Evolutionary conservation across 164 flowering plant genomes (phyloP).

Genomic region (Stephania yunnanensis): DNA sequence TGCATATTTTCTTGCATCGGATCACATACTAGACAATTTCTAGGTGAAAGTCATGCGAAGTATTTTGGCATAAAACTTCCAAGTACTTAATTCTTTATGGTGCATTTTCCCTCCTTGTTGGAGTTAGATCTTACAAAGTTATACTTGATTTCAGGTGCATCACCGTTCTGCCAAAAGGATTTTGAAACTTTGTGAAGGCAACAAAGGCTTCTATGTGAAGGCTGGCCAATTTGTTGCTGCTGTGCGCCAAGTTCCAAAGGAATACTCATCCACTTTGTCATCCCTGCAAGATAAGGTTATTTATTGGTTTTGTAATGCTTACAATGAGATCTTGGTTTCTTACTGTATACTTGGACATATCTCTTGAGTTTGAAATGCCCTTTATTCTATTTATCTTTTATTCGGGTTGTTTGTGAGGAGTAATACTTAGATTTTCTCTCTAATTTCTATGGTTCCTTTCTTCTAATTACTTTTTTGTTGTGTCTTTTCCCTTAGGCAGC

Average conservation of each 20-base stretch:
- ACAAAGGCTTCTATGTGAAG: slow-evolving; percentile 90
- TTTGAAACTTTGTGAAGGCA: slow-evolving; percentile 61
- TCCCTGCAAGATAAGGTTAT: slow-evolving; percentile 83
- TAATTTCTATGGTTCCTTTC: neutral
- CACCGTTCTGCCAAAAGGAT: slow-evolving; percentile 76
- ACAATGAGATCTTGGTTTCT: neutral
- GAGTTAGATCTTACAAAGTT: neutral
- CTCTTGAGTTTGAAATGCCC: neutral
- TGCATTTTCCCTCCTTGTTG: too few relatives aligned
- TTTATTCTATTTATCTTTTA: slow-evolving; percentile 6
- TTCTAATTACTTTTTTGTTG: neutral
- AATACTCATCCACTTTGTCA: slow-evolving; percentile 67
- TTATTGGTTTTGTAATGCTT: neutral
- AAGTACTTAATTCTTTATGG: too few relatives aligned
- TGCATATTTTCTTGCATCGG: too few relatives aligned
- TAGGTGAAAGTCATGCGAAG: too few relatives aligned
- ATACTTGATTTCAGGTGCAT: slow-evolving; percentile 52
- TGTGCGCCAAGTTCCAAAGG: slow-evolving; percentile 65
- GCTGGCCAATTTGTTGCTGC: slow-evolving; percentile 93
- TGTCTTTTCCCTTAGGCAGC: slow-evolving; percentile 51
- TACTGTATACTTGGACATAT: neutral
- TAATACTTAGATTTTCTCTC: neutral
- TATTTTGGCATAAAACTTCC: too few relatives aligned
- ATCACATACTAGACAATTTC: too few relatives aligned
- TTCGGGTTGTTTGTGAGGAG: neutral